A percentile compares a stretch with the other conserved stretches of the same genome.
Evolutionary conservation across 257 asterid genomes (phyloP).

Genomic region (Nicotiana otophora): DNA sequence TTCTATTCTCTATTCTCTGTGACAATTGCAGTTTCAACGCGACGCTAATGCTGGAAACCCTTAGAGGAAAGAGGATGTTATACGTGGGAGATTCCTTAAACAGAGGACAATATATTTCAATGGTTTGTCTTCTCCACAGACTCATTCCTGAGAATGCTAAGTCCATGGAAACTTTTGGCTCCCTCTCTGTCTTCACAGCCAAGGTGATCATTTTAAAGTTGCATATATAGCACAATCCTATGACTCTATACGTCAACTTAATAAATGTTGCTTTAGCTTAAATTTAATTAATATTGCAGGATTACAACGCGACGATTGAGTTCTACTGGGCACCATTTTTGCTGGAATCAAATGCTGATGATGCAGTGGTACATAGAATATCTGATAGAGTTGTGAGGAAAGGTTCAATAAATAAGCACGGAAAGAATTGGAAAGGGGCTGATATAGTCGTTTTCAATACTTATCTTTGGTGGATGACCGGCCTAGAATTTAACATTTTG

Average conservation of each 20-base stretch:
- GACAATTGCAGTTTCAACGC: constrained; percentile 57
- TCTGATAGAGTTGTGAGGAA: constrained; percentile 50
- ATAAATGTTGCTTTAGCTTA: background rate
- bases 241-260: background rate
- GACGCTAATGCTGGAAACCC: constrained; percentile 57
- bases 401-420: constrained; percentile 63
- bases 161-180: constrained; percentile 39
- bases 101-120: constrained; percentile 64
- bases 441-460: constrained; percentile 76
- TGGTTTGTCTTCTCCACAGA: constrained; percentile 67
- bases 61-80: constrained; percentile 65
- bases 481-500: constrained; percentile 44
- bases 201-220: constrained; percentile 34
- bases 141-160: constrained; percentile 50
- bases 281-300: constrained; percentile 28
- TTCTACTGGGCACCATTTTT: constrained; percentile 89
- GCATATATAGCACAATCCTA: background rate
- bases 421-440: constrained; percentile 60
- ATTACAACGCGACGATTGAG: constrained; percentile 65
- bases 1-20: background rate
- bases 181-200: constrained; percentile 56
- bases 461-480: constrained; percentile 82
- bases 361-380: constrained; percentile 49
- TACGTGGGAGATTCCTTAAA: constrained; percentile 76
- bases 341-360: constrained; percentile 78